Conservation (phyloP, 2,329 filamentous ascomycete genomes). For the Bipolaris victoriae region DNA sequence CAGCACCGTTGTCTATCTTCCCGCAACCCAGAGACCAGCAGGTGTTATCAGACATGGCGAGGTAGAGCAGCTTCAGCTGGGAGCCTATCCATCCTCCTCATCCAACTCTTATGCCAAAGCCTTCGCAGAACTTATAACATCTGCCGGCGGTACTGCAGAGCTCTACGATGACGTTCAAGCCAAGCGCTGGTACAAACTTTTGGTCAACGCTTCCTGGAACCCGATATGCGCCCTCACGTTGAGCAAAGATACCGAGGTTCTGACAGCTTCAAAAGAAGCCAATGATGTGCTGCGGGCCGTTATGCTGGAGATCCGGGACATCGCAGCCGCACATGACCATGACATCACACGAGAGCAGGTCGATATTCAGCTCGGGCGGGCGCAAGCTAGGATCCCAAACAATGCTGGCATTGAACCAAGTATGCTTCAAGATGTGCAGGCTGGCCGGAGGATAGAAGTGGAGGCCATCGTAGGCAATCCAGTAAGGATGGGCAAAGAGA, state of each 20-base stretch:
- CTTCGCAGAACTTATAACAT: conserved; percentile 53
- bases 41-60: conserved; percentile 57
- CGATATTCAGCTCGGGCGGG: conserved; percentile 47
- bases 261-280: conserved; percentile 51
- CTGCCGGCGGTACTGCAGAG: conserved; percentile 56
- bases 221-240: conserved; percentile 64
- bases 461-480: conserved; percentile 59
- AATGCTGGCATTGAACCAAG: conserved; percentile 55
- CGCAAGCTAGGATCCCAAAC: conserved; percentile 45
- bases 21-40: conserved; percentile 57
- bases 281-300: conserved; percentile 48
- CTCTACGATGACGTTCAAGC: conserved; percentile 62
- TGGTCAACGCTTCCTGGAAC: conserved; percentile 68
- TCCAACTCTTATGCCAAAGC: conserved; percentile 19
- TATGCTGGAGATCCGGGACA: conserved; percentile 54
- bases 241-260: conserved; percentile 59
- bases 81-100: conserved; percentile 54
- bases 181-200: conserved; percentile 65
- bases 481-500: conserved; percentile 50
- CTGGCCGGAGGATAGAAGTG: conserved; percentile 54
- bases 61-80: conserved; percentile 58
- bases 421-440: conserved; percentile 57
- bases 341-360: conserved; percentile 47
- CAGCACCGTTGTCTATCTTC: conserved; percentile 63
- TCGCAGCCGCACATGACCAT: conserved; percentile 53